Evolutionary conservation across 2,329 filamentous ascomycete species (phyloP).

Genomic region (Pestalotiopsis fici): DNA sequence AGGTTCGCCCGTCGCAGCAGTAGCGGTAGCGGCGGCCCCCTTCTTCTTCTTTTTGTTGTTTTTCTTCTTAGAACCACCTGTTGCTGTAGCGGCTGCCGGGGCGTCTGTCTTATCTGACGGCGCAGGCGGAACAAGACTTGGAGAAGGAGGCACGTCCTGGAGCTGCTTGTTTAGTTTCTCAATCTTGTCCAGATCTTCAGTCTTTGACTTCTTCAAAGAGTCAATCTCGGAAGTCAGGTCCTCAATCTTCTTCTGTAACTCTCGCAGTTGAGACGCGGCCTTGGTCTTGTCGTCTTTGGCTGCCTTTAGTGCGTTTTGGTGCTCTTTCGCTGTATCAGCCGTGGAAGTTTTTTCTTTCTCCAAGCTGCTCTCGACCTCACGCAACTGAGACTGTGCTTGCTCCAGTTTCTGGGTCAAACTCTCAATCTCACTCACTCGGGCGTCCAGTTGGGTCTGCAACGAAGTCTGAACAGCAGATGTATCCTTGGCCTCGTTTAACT

Average conservation of each 20-base stretch:
- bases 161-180: constrained; percentile 40
- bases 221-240: constrained; percentile 48
- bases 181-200: constrained; percentile 41
- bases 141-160: constrained; percentile 16
- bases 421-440: constrained; percentile 48
- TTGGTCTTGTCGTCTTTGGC: constrained; percentile 23
- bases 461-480: constrained; percentile 40
- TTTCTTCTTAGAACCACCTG: constrained; percentile 52
- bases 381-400: constrained; percentile 43
- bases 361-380: constrained; percentile 40
- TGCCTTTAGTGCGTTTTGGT: constrained; percentile 25
- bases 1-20: constrained; percentile 37
- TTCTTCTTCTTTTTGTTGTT: constrained; percentile 86
- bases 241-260: constrained; percentile 40
- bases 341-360: constrained; percentile 26
- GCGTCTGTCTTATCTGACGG: constrained; percentile 23
- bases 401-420: constrained; percentile 51
- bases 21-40: constrained; percentile 63
- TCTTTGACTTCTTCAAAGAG: constrained; percentile 36
- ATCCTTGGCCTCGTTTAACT: constrained; percentile 54
- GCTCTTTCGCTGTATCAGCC: constrained; percentile 21
- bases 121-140: constrained; percentile 17
- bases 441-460: constrained; percentile 51
- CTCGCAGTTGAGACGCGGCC: constrained; percentile 34
- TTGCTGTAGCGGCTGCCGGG: constrained; percentile 23